Conservation (phyloP, 345 rosid species). For the Dimocarpus longan region DNA sequence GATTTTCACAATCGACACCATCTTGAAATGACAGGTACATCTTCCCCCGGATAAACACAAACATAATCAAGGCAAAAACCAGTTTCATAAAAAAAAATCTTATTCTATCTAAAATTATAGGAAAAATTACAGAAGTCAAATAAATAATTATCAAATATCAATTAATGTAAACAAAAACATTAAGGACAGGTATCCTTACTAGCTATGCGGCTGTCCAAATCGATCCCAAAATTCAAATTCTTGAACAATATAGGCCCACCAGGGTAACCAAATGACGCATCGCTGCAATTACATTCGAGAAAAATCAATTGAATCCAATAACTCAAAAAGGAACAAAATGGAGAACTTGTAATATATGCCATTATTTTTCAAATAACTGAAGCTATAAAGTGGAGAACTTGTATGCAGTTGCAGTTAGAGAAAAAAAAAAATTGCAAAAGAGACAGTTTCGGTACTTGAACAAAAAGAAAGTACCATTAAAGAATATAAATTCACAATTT, state of each 20-base stretch:
- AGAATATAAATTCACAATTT: slow-evolving; percentile 13
- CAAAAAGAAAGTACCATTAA: neutral
- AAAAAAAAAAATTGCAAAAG: slow-evolving; percentile 11
- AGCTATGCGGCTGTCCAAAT: slow-evolving; percentile 96
- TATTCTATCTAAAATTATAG: neutral
- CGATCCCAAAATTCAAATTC: slow-evolving; percentile 97
- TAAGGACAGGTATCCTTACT: slow-evolving; percentile 56
- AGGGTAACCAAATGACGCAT: slow-evolving; percentile 98
- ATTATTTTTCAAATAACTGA: neutral
- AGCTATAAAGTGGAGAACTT: slow-evolving; percentile 4
- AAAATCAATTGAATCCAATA: slow-evolving; percentile 18
- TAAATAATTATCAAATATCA: neutral
- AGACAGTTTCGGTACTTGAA: neutral
- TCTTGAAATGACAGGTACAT: neutral
- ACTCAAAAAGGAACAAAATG: neutral
- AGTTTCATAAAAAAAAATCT: neutral
- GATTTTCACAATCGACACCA: neutral
- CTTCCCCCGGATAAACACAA: slow-evolving; percentile 2
- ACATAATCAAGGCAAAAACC: neutral
- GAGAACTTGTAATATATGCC: neutral
- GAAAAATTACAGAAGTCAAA: neutral
- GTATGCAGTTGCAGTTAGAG: neutral
- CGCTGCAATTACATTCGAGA: slow-evolving; percentile 53
- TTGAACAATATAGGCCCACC: slow-evolving; percentile 84
- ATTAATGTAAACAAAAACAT: neutral